Percentiles rank a stretch among this genome's conserved stretches.
Evolutionary conservation across 2,329 filamentous ascomycete genomes (phyloP).

Genomic region (Colletotrichum plurivorum): DNA sequence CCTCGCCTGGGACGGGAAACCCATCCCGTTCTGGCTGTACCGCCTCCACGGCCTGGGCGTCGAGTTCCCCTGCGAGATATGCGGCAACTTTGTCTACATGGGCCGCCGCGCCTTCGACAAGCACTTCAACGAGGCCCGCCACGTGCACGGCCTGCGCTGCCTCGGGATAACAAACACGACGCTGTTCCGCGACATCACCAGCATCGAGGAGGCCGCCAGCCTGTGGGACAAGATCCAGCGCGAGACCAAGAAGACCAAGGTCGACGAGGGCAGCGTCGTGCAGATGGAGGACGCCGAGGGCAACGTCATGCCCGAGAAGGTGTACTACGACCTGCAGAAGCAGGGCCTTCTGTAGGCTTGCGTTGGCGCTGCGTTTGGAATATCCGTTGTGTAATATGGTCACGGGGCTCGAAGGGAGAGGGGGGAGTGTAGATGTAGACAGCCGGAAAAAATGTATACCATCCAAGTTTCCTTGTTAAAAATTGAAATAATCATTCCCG

Average conservation of each 20-base stretch:
- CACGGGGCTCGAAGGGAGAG: too few relatives aligned
- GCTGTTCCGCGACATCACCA: constrained; percentile 93
- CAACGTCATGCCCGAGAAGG: constrained; percentile 99
- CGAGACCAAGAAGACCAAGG: constrained; percentile 83
- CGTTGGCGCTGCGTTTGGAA: not conserved
- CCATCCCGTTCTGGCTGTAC: constrained; percentile 99
- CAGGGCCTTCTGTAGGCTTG: constrained; percentile 80
- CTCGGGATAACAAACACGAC: constrained; percentile 92
- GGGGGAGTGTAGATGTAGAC: too few relatives aligned
- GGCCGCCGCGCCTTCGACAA: constrained; percentile 96
- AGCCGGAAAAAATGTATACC: too few relatives aligned
- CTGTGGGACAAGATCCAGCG: constrained; percentile 95
- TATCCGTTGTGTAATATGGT: not conserved
- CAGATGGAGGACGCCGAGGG: constrained; percentile 99
- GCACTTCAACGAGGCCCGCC: constrained; percentile 94
- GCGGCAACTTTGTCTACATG: constrained; percentile 99
- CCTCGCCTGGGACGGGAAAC: constrained; percentile 97
- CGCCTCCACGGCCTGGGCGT: constrained; percentile 95
- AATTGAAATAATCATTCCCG: too few relatives aligned
- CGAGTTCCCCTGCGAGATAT: constrained; percentile 96
- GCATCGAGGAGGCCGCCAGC: constrained; percentile 88
- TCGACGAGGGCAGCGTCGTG: constrained; percentile 86
- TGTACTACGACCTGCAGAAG: constrained; percentile 95
- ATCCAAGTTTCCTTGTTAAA: too few relatives aligned
- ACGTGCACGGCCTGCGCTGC: constrained; percentile 94